Evolutionary conservation across 257 asterid species (phyloP).

Genomic region (Apocynum venetum): DNA sequence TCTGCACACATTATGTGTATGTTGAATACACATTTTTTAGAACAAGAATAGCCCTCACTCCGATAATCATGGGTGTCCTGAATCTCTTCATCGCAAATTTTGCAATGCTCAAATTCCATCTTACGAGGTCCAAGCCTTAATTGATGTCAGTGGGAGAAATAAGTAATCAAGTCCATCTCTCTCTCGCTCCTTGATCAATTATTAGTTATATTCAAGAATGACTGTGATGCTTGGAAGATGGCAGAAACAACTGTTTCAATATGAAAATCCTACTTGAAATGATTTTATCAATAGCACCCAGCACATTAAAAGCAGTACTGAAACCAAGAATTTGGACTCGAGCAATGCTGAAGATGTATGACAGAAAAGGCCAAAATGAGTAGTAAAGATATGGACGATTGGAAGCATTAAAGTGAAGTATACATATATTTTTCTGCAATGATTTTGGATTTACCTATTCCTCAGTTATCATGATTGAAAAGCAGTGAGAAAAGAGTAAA

Average conservation of each 20-base stretch:
- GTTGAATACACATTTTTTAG: neutral
- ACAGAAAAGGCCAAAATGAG: too few relatives aligned
- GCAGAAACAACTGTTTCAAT: neutral
- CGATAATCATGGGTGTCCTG: neutral
- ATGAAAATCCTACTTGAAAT: neutral
- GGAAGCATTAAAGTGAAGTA: too few relatives aligned
- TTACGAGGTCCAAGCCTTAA: neutral
- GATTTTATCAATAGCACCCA: too few relatives aligned
- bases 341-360: too few relatives aligned
- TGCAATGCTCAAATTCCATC: neutral
- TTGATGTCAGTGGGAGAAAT: neutral
- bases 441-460: too few relatives aligned
- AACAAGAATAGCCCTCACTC: neutral
- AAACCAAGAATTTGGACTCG: too few relatives aligned
- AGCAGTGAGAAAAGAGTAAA: too few relatives aligned
- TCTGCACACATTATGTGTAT: conserved; percentile 1
- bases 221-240: neutral
- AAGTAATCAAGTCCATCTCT: neutral
- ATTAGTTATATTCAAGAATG: neutral
- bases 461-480: too few relatives aligned
- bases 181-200: neutral
- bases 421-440: too few relatives aligned
- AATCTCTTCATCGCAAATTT: neutral
- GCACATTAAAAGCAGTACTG: too few relatives aligned
- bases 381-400: too few relatives aligned